These are phyloP conservation scores for Coemansia sp. DNA, from an alignment of 192 early-diverging fungal species.

Conservation along the genomic window DNA sequence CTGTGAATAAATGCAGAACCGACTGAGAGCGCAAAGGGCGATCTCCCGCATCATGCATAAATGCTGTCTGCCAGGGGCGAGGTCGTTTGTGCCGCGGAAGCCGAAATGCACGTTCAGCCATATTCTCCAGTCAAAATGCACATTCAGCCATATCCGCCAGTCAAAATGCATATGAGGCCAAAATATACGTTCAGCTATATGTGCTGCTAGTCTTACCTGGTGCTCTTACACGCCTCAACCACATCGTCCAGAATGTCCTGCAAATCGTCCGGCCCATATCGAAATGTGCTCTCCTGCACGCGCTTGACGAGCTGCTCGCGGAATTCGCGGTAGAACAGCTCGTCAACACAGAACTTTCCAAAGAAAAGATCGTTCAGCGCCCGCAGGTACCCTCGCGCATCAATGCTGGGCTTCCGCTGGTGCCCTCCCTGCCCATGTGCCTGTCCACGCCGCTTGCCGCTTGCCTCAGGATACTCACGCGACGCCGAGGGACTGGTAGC, in stretches of 20 bases:
- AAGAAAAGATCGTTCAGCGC: conserved; percentile 55
- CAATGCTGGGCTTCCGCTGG: conserved; percentile 38
- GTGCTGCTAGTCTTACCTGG: conserved; percentile 28
- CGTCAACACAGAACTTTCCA: conserved; percentile 54
- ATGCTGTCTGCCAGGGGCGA: no score
- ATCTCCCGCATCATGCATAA: no score
- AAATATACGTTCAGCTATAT: no score
- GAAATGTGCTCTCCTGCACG: conserved; percentile 50
- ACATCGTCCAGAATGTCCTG: conserved; percentile 49
- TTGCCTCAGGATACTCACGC: conserved; percentile 11
- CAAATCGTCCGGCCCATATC: conserved; percentile 41
- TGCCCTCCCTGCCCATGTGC: conserved; percentile 16
- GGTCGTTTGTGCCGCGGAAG: no score
- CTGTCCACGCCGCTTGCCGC: conserved; percentile 10
- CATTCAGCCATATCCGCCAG: no score
- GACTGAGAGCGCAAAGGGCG: no score
- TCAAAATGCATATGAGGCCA: no score
- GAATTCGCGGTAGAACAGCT: conserved; percentile 52
- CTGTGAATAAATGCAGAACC: conserved; percentile 5
- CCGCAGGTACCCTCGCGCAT: conserved; percentile 44
- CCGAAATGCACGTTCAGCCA: no score
- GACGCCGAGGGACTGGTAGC: not conserved
- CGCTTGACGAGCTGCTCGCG: conserved; percentile 53
- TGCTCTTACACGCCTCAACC: conserved; percentile 47
- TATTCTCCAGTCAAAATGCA: no score